Base-by-base conservation (phyloP, 2,329 filamentous ascomycete genomes). In the Metarhizium album region DNA sequence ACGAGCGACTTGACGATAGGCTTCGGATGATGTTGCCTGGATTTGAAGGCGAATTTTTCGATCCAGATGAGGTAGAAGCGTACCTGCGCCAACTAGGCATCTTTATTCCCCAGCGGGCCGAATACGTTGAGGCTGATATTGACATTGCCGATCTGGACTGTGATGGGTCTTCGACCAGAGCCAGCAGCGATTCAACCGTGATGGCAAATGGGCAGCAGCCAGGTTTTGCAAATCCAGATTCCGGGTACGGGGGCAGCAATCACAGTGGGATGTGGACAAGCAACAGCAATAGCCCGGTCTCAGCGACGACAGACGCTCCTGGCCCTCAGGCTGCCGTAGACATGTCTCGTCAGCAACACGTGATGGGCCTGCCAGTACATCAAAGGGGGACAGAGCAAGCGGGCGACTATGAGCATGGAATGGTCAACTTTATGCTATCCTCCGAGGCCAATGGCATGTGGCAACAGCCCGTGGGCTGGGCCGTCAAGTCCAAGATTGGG, bases 31-130 rank as follows among this genome's bases (percentile, higher is more conserved):
- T 73, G 38, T 64, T 83, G 7, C 74, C 77, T 1, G 84, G 80
- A 0, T 86, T 83, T 54, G 78, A 85, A 53, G 86, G 86, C 4
- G 79, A 87, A 47, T 93, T 87, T 72, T 87, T 86, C 57, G 87
- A 93, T 60, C 70, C 82, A 0, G 77, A 87, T 53, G 88, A 93
- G 62, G 82, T 90, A 0, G 85, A 93, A 64, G 74, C 78, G 13
- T 93, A 90, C 61, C 69, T 94, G 2, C 75, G 75, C 40, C 73
- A 78, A 47, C 76, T 78, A 29, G 82, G 82, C 4, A 77, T 89
- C 29, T 63, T 71, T 45, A 80, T 90, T 48, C 77, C 84, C 9
- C 74, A 77, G 0, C 70, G 73, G 9, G 72, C 76, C 9, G 82
- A 85, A 18, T 82, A 78, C 50, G 71, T 85, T 1, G 75, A 78